Evolutionary conservation across 192 early-diverging fungal species (phyloP).

Genomic region (Podila horticola): DNA sequence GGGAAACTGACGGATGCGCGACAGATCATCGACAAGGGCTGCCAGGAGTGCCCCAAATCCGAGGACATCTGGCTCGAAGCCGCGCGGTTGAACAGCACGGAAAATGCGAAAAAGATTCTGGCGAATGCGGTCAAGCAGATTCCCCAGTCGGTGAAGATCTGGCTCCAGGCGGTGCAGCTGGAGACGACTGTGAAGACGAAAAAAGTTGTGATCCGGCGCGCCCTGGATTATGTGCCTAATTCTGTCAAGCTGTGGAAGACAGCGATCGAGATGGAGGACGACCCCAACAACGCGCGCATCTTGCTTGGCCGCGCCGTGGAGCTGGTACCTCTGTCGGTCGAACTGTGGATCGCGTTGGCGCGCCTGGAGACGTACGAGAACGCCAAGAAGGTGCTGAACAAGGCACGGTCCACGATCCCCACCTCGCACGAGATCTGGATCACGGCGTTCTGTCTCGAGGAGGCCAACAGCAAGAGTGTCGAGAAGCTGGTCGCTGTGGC

Average conservation of each 20-base stretch:
- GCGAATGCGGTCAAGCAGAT: slow-evolving; percentile 89
- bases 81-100: slow-evolving; percentile 84
- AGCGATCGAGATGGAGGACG: slow-evolving; percentile 91
- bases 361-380: slow-evolving; percentile 90
- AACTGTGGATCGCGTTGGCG: slow-evolving; percentile 96
- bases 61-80: slow-evolving; percentile 99
- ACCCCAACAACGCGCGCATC: slow-evolving; percentile 90
- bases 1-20: slow-evolving; percentile 86
- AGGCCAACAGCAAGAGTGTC: slow-evolving; percentile 73
- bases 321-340: slow-evolving; percentile 87
- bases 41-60: slow-evolving; percentile 91
- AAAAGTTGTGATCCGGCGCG: slow-evolving; percentile 86
- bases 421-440: slow-evolving; percentile 97
- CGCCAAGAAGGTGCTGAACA: slow-evolving; percentile 91
- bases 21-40: slow-evolving; percentile 88
- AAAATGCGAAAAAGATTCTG: slow-evolving; percentile 91
- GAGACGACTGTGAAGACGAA: slow-evolving; percentile 82
- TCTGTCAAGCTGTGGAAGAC: slow-evolving; percentile 94
- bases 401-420: slow-evolving; percentile 84
- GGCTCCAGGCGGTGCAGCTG: slow-evolving; percentile 87
- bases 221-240: slow-evolving; percentile 93
- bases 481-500: slow-evolving; percentile 77
- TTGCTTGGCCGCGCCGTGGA: slow-evolving; percentile 94
- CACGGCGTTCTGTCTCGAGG: slow-evolving; percentile 86
- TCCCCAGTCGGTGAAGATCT: slow-evolving; percentile 93